Evolutionary conservation across 352 stramenopile genomes (phyloP).

Genomic region (Globisporangium acanthophoron): DNA sequence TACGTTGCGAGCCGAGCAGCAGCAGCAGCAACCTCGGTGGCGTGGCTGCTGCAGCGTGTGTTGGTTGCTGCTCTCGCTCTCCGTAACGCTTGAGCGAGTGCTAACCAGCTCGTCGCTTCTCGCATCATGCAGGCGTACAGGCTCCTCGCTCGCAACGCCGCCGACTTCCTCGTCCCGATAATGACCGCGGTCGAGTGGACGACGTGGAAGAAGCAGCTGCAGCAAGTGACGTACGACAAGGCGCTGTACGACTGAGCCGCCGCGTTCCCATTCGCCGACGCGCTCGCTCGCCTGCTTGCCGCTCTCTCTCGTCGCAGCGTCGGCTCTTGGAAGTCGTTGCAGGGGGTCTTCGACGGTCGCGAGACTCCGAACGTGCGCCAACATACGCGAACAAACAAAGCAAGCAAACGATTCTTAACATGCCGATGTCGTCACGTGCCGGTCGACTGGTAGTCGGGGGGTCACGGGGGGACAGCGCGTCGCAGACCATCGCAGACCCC

Average conservation of each 20-base stretch:
- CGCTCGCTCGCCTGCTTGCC: not conserved
- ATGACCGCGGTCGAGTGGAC: conserved; percentile 80
- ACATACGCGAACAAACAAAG: conserved; percentile 11
- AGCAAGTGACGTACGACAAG: conserved; percentile 71
- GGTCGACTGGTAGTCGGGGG: not conserved
- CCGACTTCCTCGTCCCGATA: conserved; percentile 74
- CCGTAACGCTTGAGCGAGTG: not conserved
- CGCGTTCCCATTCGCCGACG: not conserved
- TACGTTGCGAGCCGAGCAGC: conserved; percentile 17
- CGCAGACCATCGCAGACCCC: not conserved
- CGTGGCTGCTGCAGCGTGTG: not conserved
- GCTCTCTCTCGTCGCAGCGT: not conserved
- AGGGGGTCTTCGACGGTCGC: not conserved
- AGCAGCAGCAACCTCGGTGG: too few species aligned
- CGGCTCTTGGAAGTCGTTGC: not conserved
- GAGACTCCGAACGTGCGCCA: not conserved
- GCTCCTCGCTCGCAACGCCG: conserved; percentile 67
- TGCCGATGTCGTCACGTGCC: not conserved
- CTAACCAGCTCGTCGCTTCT: not conserved
- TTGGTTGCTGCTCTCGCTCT: not conserved
- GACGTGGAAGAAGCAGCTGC: conserved; percentile 79
- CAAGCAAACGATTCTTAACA: conserved; percentile 15
- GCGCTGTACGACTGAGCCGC: conserved; percentile 65
- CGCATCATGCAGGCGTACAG: conserved; percentile 47
- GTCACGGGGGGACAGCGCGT: too few species aligned